Evolutionary conservation across 1,139 yeast species (phyloP).

Genomic region (Eremothecium cymbalariae): DNA sequence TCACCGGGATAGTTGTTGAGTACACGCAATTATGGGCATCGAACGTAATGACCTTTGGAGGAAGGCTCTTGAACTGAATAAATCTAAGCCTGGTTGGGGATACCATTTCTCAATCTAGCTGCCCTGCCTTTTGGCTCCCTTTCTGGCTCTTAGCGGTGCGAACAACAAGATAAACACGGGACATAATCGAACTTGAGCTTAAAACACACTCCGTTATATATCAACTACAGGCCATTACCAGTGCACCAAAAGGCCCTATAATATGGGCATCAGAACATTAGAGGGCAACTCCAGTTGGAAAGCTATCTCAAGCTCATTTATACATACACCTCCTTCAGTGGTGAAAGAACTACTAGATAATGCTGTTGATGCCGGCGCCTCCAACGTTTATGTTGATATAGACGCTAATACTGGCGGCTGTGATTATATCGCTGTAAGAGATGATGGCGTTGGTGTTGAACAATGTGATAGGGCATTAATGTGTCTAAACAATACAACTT

Average conservation of each 20-base stretch:
- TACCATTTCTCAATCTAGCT: no score
- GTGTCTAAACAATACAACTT: conserved; percentile 53
- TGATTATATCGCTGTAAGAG: conserved; percentile 47
- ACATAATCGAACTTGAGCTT: no score
- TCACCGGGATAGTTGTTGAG: conserved; percentile 46
- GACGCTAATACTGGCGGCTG: conserved; percentile 53
- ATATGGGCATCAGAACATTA: conserved; percentile 13
- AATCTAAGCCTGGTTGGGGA: no score
- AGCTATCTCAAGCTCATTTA: conserved; percentile 21
- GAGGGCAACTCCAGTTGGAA: conserved; percentile 11
- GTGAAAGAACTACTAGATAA: conserved; percentile 63
- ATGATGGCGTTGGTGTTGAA: conserved; percentile 61
- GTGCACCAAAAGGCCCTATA: not conserved
- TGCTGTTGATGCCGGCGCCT: conserved; percentile 56
- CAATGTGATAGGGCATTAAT: conserved; percentile 40
- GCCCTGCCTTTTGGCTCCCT: no score
- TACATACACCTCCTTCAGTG: conserved; percentile 37
- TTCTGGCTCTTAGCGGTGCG: no score
- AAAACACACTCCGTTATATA: no score
- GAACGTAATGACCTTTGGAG: conserved; percentile 49
- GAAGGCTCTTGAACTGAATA: no score
- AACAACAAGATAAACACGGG: no score
- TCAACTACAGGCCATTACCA: no score
- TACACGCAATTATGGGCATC: conserved; percentile 65
- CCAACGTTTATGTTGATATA: conserved; percentile 43